Conservation (phyloP, 805 yeast genomes). For the Candida xiaguanensis region DNA sequence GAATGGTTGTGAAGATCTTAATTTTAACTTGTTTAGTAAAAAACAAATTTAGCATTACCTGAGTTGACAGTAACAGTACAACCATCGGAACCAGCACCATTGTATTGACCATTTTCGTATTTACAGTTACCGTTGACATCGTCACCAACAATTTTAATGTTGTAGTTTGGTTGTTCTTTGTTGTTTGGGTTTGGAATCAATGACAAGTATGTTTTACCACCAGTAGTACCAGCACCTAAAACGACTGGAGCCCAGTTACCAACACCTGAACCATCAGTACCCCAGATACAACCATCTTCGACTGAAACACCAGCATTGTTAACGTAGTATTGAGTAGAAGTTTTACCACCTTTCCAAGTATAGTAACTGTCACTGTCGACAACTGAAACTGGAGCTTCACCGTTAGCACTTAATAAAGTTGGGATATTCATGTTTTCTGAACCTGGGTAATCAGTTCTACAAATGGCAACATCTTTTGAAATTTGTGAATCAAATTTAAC, state of each 20-base stretch:
- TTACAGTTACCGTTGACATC: constrained; percentile 62
- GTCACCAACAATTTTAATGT: constrained; percentile 62
- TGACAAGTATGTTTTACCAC: constrained; percentile 71
- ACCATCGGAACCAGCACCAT: constrained; percentile 66
- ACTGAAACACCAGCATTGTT: constrained; percentile 91
- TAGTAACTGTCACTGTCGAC: constrained; percentile 77
- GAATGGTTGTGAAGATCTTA: not conserved
- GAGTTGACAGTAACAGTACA: constrained; percentile 69
- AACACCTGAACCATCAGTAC: constrained; percentile 66
- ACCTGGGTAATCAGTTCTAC: constrained; percentile 99
- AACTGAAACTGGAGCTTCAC: constrained; percentile 63
- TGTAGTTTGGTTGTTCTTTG: constrained; percentile 53
- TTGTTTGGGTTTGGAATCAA: constrained; percentile 96
- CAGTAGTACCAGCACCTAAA: constrained; percentile 85
- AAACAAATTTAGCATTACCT: constrained; percentile 60
- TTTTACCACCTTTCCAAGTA: constrained; percentile 73
- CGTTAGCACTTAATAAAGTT: constrained; percentile 73
- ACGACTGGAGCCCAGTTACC: constrained; percentile 99
- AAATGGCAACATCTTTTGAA: constrained; percentile 70
- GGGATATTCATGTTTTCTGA: constrained; percentile 98
- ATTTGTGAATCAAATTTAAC: constrained; percentile 69
- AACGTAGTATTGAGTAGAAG: constrained; percentile 96
- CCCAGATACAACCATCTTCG: constrained; percentile 96
- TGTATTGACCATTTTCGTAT: constrained; percentile 75
- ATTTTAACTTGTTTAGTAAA: constrained; percentile 15